Conservation (phyloP, 805 yeast genomes). For the Grigorovia jiainica region DNA sequence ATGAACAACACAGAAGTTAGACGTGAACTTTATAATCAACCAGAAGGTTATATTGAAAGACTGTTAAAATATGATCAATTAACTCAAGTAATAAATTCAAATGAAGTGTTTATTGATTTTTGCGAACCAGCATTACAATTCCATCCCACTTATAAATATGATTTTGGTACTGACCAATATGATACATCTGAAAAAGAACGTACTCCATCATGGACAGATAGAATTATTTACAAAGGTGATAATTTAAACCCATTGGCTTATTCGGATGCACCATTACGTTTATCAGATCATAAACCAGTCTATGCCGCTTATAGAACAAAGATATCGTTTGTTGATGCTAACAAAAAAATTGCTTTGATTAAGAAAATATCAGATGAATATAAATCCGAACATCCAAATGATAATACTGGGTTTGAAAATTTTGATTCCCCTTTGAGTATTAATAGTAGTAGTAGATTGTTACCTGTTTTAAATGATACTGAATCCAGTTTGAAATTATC, state of each 20-base stretch:
- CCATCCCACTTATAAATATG: slow-evolving; percentile 87
- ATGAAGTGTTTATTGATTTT: slow-evolving; percentile 65
- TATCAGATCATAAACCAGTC: slow-evolving; percentile 92
- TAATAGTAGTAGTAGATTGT: too few relatives aligned
- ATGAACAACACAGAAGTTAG: slow-evolving; percentile 69
- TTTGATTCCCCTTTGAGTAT: background rate
- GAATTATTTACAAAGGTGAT: slow-evolving; percentile 60
- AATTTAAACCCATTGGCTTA: slow-evolving; percentile 56
- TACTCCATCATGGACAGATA: slow-evolving; percentile 94
- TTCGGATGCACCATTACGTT: slow-evolving; percentile 48
- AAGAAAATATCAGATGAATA: slow-evolving; percentile 39
- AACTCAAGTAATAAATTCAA: slow-evolving; percentile 56
- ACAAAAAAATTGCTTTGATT: slow-evolving; percentile 44
- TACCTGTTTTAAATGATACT: too few relatives aligned
- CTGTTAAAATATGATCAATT: slow-evolving; percentile 73
- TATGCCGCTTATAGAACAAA: slow-evolving; percentile 63
- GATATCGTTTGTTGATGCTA: slow-evolving; percentile 63
- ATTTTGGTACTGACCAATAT: slow-evolving; percentile 68
- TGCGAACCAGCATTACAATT: slow-evolving; percentile 69
- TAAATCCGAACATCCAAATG: background rate
- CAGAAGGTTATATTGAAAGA: slow-evolving; percentile 28
- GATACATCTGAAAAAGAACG: slow-evolving; percentile 89
- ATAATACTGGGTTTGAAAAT: background rate
- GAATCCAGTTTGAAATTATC: too few relatives aligned
- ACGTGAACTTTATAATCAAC: slow-evolving; percentile 38